These are phyloP conservation scores for Conidiobolus incongruus DNA, from an alignment of 371 early-diverging fungal genomes.

Conservation along the genomic window DNA sequence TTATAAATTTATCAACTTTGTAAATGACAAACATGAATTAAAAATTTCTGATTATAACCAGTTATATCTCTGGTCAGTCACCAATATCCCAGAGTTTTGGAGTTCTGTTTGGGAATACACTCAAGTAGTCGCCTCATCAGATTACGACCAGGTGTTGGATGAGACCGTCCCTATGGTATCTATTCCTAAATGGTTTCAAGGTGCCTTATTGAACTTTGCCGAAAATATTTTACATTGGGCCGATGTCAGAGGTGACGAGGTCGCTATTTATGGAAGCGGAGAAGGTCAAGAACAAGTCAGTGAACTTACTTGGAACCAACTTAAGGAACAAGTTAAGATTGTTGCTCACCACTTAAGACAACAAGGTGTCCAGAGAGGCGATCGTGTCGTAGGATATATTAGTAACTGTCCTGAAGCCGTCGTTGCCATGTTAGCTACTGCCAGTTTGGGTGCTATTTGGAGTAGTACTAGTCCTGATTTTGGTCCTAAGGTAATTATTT, in stretches of 20 bases:
- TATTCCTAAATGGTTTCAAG: slow-evolving; percentile 82
- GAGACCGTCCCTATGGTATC: slow-evolving; percentile 39
- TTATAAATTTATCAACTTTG: too few species aligned
- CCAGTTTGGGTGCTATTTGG: slow-evolving; percentile 90
- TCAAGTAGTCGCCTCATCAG: slow-evolving; percentile 27
- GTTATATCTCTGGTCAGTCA: slow-evolving; percentile 66
- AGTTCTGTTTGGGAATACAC: slow-evolving; percentile 67
- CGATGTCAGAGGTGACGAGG: slow-evolving; percentile 31
- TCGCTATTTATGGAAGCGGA: slow-evolving; percentile 55
- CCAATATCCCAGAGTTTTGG: slow-evolving; percentile 61
- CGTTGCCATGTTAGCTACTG: slow-evolving; percentile 77
- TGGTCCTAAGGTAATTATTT: slow-evolving; percentile 37
- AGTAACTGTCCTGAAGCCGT: slow-evolving; percentile 77
- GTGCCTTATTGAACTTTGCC: slow-evolving; percentile 69
- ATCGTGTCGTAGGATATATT: slow-evolving; percentile 83
- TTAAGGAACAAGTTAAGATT: slow-evolving; percentile 42
- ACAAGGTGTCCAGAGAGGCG: slow-evolving; percentile 54
- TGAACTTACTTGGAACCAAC: slow-evolving; percentile 45
- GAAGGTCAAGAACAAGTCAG: slow-evolving; percentile 5
- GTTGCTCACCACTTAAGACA: slow-evolving; percentile 48
- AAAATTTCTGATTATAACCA: too few species aligned
- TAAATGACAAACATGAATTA: too few species aligned
- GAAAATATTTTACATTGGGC: slow-evolving; percentile 71
- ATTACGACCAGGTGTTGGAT: slow-evolving; percentile 33
- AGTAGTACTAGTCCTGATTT: slow-evolving; percentile 91